Conservation (phyloP, 2,329 filamentous ascomycete genomes). For the Penicillium hesseltinei region DNA sequence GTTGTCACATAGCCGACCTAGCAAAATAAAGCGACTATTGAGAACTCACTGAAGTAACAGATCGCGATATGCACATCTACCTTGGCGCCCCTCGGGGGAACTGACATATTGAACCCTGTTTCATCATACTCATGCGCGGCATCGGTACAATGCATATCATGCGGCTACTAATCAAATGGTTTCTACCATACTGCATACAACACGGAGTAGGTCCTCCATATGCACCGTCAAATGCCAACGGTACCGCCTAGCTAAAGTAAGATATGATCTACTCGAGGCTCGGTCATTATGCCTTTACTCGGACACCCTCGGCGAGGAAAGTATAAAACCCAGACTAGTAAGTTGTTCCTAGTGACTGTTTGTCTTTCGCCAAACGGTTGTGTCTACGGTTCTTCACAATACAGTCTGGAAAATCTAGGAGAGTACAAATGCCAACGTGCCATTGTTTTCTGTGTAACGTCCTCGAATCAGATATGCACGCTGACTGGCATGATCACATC, state of each 20-base stretch:
- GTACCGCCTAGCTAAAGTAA: background rate
- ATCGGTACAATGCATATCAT: slow-evolving; percentile 1
- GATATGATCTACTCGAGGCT: background rate
- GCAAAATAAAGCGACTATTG: background rate
- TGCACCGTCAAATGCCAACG: background rate
- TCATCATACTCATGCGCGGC: background rate
- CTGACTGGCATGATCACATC: background rate
- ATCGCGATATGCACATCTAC: background rate
- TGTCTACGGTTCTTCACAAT: background rate
- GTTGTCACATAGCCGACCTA: background rate
- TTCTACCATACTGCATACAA: background rate
- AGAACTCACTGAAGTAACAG: background rate
- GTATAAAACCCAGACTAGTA: too few relatives aligned
- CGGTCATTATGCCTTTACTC: background rate
- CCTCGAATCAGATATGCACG: background rate
- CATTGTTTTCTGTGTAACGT: background rate
- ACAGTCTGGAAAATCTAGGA: background rate
- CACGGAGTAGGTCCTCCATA: background rate
- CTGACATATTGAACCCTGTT: background rate
- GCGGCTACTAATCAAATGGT: background rate
- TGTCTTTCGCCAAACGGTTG: background rate
- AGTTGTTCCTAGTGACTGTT: background rate
- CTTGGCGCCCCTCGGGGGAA: background rate
- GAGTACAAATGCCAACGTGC: background rate
- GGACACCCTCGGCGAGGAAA: background rate